These are phyloP conservation scores for Deinandra increscens DNA, from an alignment of 129 eudicot species.

Conservation along the genomic window DNA sequence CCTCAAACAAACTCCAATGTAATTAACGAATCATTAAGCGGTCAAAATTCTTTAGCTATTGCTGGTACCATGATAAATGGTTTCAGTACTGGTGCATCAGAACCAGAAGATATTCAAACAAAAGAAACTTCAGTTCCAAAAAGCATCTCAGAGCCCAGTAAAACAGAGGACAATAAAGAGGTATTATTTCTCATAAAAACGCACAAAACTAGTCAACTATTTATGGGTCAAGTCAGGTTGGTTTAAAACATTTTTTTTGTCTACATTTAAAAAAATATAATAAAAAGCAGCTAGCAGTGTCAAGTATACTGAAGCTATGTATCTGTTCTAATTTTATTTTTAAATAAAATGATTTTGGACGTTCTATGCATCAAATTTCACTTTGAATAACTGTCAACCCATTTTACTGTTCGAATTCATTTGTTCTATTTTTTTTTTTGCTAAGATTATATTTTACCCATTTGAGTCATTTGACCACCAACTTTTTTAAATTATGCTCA, in stretches of 20 bases:
- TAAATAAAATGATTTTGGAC: neutral
- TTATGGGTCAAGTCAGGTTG: neutral
- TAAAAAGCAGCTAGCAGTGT: neutral
- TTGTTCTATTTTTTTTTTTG: neutral
- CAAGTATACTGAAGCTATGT: neutral
- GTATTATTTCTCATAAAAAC: conserved; percentile 6
- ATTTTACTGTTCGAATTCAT: neutral
- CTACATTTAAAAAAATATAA: neutral
- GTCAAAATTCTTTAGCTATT: conserved; percentile 20
- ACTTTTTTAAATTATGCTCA: neutral
- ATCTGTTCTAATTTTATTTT: neutral
- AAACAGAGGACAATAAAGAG: conserved; percentile 14
- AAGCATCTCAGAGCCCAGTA: conserved; percentile 26
- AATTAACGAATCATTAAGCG: conserved; percentile 12
- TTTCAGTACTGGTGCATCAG: conserved; percentile 15
- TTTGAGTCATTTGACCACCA: no score
- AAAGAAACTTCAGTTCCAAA: conserved; percentile 18
- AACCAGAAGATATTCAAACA: conserved; percentile 16
- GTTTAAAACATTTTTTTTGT: neutral
- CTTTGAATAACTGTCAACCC: neutral
- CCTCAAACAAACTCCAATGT: conserved; percentile 11
- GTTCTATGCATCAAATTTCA: neutral
- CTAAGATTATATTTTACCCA: neutral
- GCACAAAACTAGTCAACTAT: neutral
- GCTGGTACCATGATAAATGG: conserved; percentile 26